A percentile compares a stretch with the other conserved stretches of the same genome.
These are phyloP conservation scores for Porcisia hertigi DNA, from an alignment of 208 protist species.

Conservation along the genomic window DNA sequence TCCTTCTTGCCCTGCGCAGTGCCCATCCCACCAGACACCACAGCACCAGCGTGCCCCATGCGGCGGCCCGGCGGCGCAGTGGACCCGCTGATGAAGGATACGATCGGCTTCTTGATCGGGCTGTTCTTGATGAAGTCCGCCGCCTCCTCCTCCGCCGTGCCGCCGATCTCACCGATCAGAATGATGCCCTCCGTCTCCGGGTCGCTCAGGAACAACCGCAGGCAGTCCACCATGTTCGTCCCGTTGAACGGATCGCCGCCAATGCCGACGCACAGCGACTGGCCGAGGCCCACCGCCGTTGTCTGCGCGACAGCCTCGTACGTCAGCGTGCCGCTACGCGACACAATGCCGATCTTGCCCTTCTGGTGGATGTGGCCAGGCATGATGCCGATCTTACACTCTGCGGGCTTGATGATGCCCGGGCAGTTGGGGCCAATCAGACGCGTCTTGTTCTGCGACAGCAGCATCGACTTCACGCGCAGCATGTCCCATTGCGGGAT, in stretches of 20 bases:
- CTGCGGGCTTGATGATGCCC: conserved; percentile 97
- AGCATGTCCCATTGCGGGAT: conserved; percentile 99
- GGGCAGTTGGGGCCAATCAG: conserved; percentile 99
- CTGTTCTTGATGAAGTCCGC: conserved; percentile 96
- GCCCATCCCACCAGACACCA: conserved; percentile 95
- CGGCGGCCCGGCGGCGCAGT: conserved; percentile 97
- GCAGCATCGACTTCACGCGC: conserved; percentile 93
- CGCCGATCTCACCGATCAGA: conserved; percentile 99
- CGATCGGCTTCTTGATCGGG: conserved; percentile 95
- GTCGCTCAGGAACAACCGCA: conserved; percentile 97
- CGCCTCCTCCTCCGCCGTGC: conserved; percentile 98
- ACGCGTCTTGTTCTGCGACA: conserved; percentile 92
- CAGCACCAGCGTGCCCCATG: conserved; percentile 98
- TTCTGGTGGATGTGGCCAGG: conserved; percentile 98
- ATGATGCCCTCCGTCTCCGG: conserved; percentile 98
- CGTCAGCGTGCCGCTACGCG: conserved; percentile 98
- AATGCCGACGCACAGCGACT: conserved; percentile 98
- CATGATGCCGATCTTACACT: conserved; percentile 99
- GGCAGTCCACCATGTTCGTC: conserved; percentile 98
- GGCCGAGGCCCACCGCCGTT: conserved; percentile 95
- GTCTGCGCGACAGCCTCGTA: conserved; percentile 99
- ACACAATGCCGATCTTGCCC: conserved; percentile 99
- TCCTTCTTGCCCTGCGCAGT: conserved; percentile 97
- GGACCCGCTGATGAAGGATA: conserved; percentile 98
- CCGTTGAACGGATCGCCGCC: conserved; percentile 99